Evolutionary conservation across 2,329 filamentous ascomycete genomes (phyloP), one percentile per base, ranked within the genome.

Genomic region (Fusarium sp.): DNA sequence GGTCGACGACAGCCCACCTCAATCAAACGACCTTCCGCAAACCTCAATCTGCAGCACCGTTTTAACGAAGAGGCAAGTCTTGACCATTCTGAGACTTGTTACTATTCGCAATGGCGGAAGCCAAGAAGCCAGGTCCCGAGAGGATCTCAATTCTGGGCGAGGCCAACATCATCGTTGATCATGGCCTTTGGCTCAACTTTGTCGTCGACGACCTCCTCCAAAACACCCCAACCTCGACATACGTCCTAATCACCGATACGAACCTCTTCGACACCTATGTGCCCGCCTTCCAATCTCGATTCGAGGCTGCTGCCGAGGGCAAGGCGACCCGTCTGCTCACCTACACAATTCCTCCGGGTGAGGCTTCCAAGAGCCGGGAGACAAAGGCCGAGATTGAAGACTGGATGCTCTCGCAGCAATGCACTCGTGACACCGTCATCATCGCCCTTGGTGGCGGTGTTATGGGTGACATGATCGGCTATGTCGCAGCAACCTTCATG

Each of bases 401-500:
- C 84, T 99, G 97, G 97, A 93, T 99, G 90, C 88, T 98, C 68
- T 90, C 92, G 76, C 91, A 98, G 79, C 92, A 93, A 92, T 99
- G 97, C 85, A 97, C 95, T 29, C 90, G 97, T 77, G 97, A 99
- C 83, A 98, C 95, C 0, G 94, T 99, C 74, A 92, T 99, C 68
- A 94, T 99, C 81, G 97, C 97, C 27, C 89, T 99, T 11, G 97
- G 97, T 35, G 97, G 97, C 74, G 97, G 97, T 67, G 97, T 99
- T 71, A 98, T 99, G 83, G 97, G 97, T 35, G 97, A 99, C 83
- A 93, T 99, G 93, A 95, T 98, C 73, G 97, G 97, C 62, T 99
- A 97, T 82, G 95, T 98, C 61, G 97, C 97, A 24, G 95, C 97
- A 43, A 99, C 97, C 41, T 99, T 98, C 85, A 99, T 99, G 97